Base-by-base conservation (phyloP, 2,329 filamentous ascomycete species). In the Fusarium secorum region DNA sequence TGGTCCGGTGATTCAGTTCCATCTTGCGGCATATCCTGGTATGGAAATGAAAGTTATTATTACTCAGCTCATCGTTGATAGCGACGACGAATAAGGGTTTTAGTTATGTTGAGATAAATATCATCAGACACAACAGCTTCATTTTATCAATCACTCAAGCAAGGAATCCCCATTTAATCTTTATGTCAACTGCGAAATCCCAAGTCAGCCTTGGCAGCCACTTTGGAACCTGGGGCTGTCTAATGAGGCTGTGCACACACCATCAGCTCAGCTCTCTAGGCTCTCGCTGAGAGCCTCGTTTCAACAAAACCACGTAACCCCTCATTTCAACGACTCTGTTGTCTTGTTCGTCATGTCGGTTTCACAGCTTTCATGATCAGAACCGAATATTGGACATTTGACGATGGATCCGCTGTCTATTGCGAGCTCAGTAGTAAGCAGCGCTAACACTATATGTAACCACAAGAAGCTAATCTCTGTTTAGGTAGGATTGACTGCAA, bases 401-500 rank as follows among this genome's bases (percentile, higher is more conserved):
- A 17, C 3, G 1, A 65, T 65, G 60, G 64, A 66, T n/a, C 64
- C 60, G 2, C 14, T 66, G 1, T 65, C 60, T 8, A 65, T 66
- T 15, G 35, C 53, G n/a, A 33, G 39, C 15, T 58, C 64, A 3
- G 41, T 66, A 33, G 64, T 66, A 24, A 54, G 15, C 2, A 18
- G 33, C 8, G 3, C 45, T 17, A 32, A 11, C 11, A 4, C 5
- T 10, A 22, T 11, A 15, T 2, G 0, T 4, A 17, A 0, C 2
- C 3, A 2, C 4, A 14, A 4, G 5, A 35, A 17, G 18, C 44
- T 56, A 11, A 65, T 3, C 9, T 11, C 6, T 14, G 3, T 9
- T 22, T 30, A 67, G 64, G 61, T 61, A 14, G 64, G 42, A n/a
- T 41, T 66, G 4, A 67, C 61, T 8, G 42, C 44, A 8, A 66